Conservation (phyloP, 768 basidiomycete species). For the Psilocybe cyanescens region DNA sequence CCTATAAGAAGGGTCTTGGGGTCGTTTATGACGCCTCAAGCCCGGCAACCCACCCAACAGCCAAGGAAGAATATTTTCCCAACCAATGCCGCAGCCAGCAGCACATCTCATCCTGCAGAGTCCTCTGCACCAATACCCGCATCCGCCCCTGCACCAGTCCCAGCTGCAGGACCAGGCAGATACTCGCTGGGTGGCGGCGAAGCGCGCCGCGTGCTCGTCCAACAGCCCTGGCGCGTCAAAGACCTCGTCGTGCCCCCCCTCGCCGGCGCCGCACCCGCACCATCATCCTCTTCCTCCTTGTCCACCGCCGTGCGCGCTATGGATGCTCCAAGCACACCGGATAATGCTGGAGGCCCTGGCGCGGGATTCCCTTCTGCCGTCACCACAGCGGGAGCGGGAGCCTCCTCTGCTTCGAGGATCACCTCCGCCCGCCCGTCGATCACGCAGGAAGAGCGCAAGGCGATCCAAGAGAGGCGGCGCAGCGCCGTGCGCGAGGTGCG, state of each 20-base stretch:
- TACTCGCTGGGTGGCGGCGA: slow-evolving; percentile 52
- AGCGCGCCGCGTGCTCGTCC: slow-evolving; percentile 49
- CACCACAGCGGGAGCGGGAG: no score
- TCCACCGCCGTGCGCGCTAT: slow-evolving; percentile 1
- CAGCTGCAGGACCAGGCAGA: slow-evolving; percentile 25
- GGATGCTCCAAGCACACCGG: slow-evolving; percentile 6
- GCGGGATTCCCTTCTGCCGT: neutral
- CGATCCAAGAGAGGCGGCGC: slow-evolving; percentile 64
- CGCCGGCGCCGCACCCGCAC: neutral
- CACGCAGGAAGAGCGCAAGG: slow-evolving; percentile 55
- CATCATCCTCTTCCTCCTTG: neutral
- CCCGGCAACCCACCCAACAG: slow-evolving; percentile 18
- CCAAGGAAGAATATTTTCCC: slow-evolving; percentile 18
- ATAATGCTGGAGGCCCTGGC: neutral
- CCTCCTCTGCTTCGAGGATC: neutral
- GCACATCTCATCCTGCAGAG: neutral
- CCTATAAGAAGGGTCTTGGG: slow-evolving; percentile 35
- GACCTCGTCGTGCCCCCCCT: slow-evolving; percentile 52
- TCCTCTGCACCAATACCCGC: slow-evolving; percentile 8
- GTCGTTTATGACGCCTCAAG: slow-evolving; percentile 66
- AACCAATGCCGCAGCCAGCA: neutral
- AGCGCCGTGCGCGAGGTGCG: slow-evolving; percentile 50
- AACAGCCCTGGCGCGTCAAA: slow-evolving; percentile 58
- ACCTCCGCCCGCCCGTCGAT: slow-evolving; percentile 22
- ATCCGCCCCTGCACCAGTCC: slow-evolving; percentile 6